Evolutionary conservation across 805 yeast genomes (phyloP), one percentile per base, ranked within the genome.

Genomic region (Barnettozyma wickerhamii): DNA sequence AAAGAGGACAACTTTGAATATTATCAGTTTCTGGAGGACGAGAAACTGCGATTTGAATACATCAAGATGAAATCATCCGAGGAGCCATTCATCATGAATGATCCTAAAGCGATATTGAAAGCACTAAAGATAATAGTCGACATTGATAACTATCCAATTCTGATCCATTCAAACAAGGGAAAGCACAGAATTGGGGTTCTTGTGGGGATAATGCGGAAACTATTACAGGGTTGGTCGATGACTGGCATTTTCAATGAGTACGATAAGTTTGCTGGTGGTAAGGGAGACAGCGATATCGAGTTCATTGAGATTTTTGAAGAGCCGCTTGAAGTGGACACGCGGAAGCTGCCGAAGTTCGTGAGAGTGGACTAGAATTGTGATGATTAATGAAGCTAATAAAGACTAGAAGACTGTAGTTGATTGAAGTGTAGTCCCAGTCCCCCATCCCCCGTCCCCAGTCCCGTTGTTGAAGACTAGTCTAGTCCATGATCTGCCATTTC

Each of bases 221-320:
- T 84, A 38, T 65, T 89, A 34, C 96, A 89, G 62, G 95, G 95
- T 2, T 91, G 99, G 99, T 79, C 93, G 43, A 71, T 87, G 53
- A 81, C 95, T 38, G 95, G 96, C 2, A 83, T 88, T 6, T 93
- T 88, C 61, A 96, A 89, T 59, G 99, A 91, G 60, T 91, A 91
- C 61, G 86, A 84, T 41, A 80, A 86, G 59, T 91, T 88, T 62
- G 95, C 98, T 6, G 81, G 86, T 52, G 97, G 96, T 7, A 91
- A 91, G 63, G 93, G 91, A 19, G 96, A 87, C 52, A 84, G 81
- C 40, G 99, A 91, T 63, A 71, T 90, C 56, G 95, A 88, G 60
- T 87, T 85, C 49, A 86, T 91, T 42, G 96, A 93, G 60, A 68
- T 79, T 57, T 90, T 86, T 72, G 78, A 80, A 52, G 84, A 88